Evolutionary conservation across 306 rosid genomes (phyloP), one percentile per base, ranked within the genome.

Genomic region (Castanopsis chinensis): DNA sequence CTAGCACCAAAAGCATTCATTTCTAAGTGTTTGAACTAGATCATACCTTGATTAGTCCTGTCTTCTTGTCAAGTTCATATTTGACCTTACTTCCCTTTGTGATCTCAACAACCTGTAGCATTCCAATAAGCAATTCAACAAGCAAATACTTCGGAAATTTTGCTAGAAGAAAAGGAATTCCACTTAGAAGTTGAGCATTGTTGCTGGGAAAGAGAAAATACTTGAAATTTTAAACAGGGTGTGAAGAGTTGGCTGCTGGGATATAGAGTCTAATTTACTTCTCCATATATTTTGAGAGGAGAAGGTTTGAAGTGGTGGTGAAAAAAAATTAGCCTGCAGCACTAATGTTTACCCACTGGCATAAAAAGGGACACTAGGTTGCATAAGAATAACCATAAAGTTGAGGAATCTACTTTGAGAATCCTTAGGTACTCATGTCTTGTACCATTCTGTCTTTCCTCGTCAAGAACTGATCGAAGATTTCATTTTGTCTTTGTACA

Each of bases 21-120:
- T 76, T 78, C 58, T 56, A 71, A 35, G 58, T 14, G 52, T 13
- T 41, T 3, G 63, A 19, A 68, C 15, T 37, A 45, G 17, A 58
- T 64, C 75, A 37, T 67, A 94, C 99, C 97, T 92, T 94, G 51
- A 94, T 94, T 18, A 94, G 72, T 79, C 99, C 99, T n/a, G 97
- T 94, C 83, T 92, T 94, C 85, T 94, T 94, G 91, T 92, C 97
- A 76, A 94, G 99, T 83, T 94, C 99, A 60, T 92, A 94, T 72
- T 94, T 94, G 78, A 94, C 99, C 82, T 94, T 94, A 84, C 99
- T 94, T 88, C 99, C 99, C 81, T 91, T 91, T 11, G 92, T 71
- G 80, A 94, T 94, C 86, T 94, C 97, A 83, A 94, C 97, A 82
- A 92, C 99, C 99, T 94, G 84, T 37, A 76, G 23, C 73, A 83